These are phyloP conservation scores for Cotoneaster glaucophyllus DNA, from an alignment of 306 rosid species.

Conservation along the genomic window DNA sequence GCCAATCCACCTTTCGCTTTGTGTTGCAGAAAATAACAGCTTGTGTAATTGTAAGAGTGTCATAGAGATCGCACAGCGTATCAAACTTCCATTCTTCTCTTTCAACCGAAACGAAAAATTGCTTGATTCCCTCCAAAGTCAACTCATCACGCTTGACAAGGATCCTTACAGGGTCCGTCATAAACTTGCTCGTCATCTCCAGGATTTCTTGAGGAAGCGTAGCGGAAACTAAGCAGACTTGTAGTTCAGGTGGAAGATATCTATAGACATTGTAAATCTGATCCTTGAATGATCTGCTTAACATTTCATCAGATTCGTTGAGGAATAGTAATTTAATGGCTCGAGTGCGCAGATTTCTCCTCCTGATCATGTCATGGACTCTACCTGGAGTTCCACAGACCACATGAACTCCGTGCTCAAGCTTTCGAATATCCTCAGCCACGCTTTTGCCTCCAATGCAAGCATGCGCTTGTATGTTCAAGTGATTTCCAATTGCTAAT, in stretches of 20 bases:
- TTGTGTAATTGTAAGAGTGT: slow-evolving; percentile 88
- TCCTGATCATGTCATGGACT: slow-evolving; percentile 93
- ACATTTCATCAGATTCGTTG: slow-evolving; percentile 96
- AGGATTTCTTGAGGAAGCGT: slow-evolving; percentile 97
- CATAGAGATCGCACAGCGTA: slow-evolving; percentile 90
- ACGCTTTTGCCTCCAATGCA: slow-evolving; percentile 95
- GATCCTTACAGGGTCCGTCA: slow-evolving; percentile 94
- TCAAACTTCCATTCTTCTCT: slow-evolving; percentile 60
- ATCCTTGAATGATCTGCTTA: slow-evolving; percentile 97
- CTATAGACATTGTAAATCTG: slow-evolving; percentile 94
- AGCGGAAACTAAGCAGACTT: slow-evolving; percentile 94
- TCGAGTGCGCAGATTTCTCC: slow-evolving; percentile 88
- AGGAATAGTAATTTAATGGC: slow-evolving; percentile 76
- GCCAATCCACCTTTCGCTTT: slow-evolving; percentile 95
- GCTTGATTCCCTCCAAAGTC: slow-evolving; percentile 98
- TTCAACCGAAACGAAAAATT: slow-evolving; percentile 94
- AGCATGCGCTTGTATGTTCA: slow-evolving; percentile 81
- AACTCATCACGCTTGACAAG: slow-evolving; percentile 98
- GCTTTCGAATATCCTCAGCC: slow-evolving; percentile 90
- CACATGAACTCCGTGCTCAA: slow-evolving; percentile 91
- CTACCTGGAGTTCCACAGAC: slow-evolving; percentile 99
- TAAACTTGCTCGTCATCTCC: slow-evolving; percentile 91
- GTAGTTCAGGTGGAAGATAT: slow-evolving; percentile 97
- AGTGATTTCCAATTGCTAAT: too few species aligned
- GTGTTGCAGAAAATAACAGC: slow-evolving; percentile 98